Base-by-base conservation (phyloP, 1,139 yeast species). In the Diutina neorugosa region DNA sequence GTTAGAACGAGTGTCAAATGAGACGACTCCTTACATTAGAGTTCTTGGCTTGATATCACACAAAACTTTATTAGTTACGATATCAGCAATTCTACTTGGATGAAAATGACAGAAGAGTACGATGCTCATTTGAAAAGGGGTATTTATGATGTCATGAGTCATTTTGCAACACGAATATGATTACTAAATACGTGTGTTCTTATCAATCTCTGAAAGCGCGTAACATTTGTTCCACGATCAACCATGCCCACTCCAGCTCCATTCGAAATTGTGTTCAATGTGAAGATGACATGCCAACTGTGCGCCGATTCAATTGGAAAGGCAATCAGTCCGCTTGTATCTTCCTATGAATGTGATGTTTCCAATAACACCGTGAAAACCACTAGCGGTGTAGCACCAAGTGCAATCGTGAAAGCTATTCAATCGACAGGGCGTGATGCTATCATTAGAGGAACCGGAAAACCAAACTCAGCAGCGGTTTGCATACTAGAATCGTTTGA, bases 361-460 rank as follows among this genome's bases (percentile, higher is more conserved):
- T 59, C 65, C 6, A 66, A 72, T 18, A 81, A 86, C 62, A 68
- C 79, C 37, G 91, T 87, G 14, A 71, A 80, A 1, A 84, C 89
- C 4, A 69, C 69, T 23, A 94, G 95, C 2, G 65, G 77, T 1
- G 70, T 77, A 7, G 80, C 96, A 3, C 96, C 96, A 1, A 84
- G 93, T 3, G 69, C 67, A 37, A 75, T 89, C 19, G 83, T 86
- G 34, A 70, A 70, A 56, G 78, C 86, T 0, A 81, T 88, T 55
- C 91, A 85, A 64, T 62, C 63, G 1, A 82, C 82, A 3, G 97
- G 97, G 1, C 80, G 81, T 59, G 97, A 91, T 63, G 96, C 96
- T 9, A 87, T 91, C 58, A 84, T 91, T 41, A 75, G 98, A 57
- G 98, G 98, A 5, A 82, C 96, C 0, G 98, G 98, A 1, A 74